Evolutionary conservation across 495 filamentous ascomycete species (phyloP), one percentile per base, ranked within the genome.

Genomic region (Xylaria nigripes): DNA sequence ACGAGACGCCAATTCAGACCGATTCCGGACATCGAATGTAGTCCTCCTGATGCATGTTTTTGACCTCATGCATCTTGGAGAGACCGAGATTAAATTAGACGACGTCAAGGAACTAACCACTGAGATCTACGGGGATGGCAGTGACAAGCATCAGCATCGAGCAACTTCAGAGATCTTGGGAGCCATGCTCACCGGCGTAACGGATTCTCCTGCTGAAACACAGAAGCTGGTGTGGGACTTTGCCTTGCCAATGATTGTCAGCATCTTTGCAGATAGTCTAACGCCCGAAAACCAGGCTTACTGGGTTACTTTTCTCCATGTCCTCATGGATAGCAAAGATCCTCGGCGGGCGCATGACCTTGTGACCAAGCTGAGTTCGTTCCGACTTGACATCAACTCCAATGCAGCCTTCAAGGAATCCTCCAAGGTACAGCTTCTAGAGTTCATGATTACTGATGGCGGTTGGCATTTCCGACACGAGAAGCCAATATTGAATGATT

Each of bases 401-500:
- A 96, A 97, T 68, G 93, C 93, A 4, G 93, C 93, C 9, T 99
- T 99, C 79, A 99, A 99, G 69, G 94, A 99, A 61, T 96, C 91
- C 52, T 90, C 91, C 4, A 96, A 96, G 71, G 87, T 99, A 41
- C 86, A 93, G 59, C 78, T 97, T 13, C 75, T 99, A 30, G 87
- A 95, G 60, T 88, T 95, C 59, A 84, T 85, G 56, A 87, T 97
- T 57, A 82, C 81, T 54, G 89, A 95, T 65, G 76, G 84, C 45
- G 94, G 94, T 2, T 99, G 93, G 93, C 93, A 96, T 69, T 97
- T 96, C 76, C 90, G 87, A 55, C 78, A 87, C 2, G 90, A 95
- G 51, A 75, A 89, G 72, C 90, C 94, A 4, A 90, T 97, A 54
- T 69, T 96, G 2, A 74, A 93, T 29, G 84, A 99, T 67, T 96